Base-by-base conservation (phyloP, 768 basidiomycete genomes). In the Rhodotorula paludigena region DNA sequence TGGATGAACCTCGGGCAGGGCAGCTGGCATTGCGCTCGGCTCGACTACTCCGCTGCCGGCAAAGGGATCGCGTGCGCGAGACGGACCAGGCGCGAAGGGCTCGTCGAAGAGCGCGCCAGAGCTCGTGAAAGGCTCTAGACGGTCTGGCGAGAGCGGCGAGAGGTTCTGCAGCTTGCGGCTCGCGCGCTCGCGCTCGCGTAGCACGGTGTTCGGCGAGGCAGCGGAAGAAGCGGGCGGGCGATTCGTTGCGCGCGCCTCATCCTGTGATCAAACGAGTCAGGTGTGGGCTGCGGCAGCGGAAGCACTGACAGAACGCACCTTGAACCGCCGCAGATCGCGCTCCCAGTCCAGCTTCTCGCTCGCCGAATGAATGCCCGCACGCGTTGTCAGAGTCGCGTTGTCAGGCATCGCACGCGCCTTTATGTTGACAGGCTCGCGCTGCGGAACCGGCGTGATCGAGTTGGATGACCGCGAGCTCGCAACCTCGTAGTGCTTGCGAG, bases 101-200 rank as follows among this genome's bases (percentile, higher is more conserved):
- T 20, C 33, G 35, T 47, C 47, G 25, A 18, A 47, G 47, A 48
- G 25, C 0, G 15, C 6, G 9, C 33, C 16, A 0, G 30, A 10
- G 38, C 11, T 38, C 23, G 33, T 32, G 48, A 35, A 30, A n/a
- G 52, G 33, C 12, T 25, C 52, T 16, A 39, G 15, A 2, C 12
- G 7, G 16, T 39, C 21, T 21, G 52, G 30, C 9, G 33, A 30
- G 28, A 57, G 54, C 4, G 53, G 62, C 11, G 54, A 49, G 28
- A 42, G 53, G 11, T 54, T 54, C 44, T 62, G 45, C 14, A 63
- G 62, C 14, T 44, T 45, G 16, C 62, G 62, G 20, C 36, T 38
- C 2, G 62, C 47, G 15, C 36, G 32, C 23, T 63, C 62, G 20
- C 62, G 62, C 16, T 47, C 44, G 28, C 33, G 54, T 4, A 35